Percentiles rank a stretch among this genome's conserved stretches.
These are phyloP conservation scores for Cucurbita maxima DNA, from an alignment of 306 rosid genomes.

Conservation along the genomic window DNA sequence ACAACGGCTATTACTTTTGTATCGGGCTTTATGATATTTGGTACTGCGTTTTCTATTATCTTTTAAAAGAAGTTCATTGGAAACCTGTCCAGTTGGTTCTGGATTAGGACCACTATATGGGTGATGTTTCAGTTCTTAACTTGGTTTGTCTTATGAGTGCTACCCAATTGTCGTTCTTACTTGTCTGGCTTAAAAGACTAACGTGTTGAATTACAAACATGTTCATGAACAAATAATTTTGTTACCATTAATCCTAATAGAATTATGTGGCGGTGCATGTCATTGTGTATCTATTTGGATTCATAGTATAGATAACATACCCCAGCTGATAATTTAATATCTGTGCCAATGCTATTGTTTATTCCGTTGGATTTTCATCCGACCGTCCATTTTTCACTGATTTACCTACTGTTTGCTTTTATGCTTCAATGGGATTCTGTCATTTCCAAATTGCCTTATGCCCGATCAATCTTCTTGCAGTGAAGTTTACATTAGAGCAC, in stretches of 20 bases:
- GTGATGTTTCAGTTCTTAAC: not conserved
- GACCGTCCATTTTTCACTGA: not conserved
- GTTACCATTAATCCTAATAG: not conserved
- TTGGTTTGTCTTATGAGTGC: not conserved
- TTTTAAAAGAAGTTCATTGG: not conserved
- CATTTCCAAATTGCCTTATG: not conserved
- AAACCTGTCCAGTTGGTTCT: not conserved
- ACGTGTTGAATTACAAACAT: not conserved
- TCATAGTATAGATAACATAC: not conserved
- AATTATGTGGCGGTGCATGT: not conserved
- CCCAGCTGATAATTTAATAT: not conserved
- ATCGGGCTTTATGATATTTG: not conserved
- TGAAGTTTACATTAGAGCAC: slow-evolving; percentile 80
- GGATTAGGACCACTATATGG: not conserved
- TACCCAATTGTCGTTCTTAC: not conserved
- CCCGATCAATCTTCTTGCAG: slow-evolving; percentile 25
- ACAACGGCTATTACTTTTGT: not conserved
- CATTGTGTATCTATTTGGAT: not conserved
- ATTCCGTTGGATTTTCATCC: not conserved
- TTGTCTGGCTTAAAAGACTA: not conserved
- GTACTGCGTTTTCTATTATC: not conserved
- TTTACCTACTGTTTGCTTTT: not conserved
- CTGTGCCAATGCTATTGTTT: not conserved
- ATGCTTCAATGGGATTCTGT: not conserved
- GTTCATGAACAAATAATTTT: not conserved